Evolutionary conservation across 2,329 filamentous ascomycete species (phyloP).

Genomic region (Aspergillus pseudonomiae): DNA sequence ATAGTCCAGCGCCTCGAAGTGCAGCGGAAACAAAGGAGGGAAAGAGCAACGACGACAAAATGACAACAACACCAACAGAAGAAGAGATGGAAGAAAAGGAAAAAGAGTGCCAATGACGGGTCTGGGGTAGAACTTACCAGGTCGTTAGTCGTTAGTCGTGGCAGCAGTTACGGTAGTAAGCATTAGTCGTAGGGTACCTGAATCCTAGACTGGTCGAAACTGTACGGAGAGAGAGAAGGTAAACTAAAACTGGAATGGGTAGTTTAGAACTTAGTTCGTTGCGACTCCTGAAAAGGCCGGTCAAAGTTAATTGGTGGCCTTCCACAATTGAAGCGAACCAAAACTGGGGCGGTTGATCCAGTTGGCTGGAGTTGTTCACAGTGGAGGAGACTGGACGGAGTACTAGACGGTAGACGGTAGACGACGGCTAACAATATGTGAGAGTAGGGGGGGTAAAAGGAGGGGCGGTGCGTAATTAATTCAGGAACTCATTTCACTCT

Average conservation of each 20-base stretch:
- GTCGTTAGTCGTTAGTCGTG: slow-evolving; percentile 5
- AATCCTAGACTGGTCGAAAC: slow-evolving; percentile 8
- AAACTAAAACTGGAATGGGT: slow-evolving; percentile 4
- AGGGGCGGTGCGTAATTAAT: slow-evolving; percentile 9
- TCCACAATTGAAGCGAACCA: slow-evolving; percentile 20
- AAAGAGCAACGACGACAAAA: slow-evolving; percentile 5
- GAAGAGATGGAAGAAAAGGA: slow-evolving; percentile 7
- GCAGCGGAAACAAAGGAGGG: slow-evolving; percentile 5
- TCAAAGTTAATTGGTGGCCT: slow-evolving; percentile 23
- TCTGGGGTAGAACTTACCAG: slow-evolving; percentile 14
- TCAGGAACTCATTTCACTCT: slow-evolving; percentile 3
- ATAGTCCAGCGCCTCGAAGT: not conserved
- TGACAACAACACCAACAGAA: slow-evolving; percentile 1
- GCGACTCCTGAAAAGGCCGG: not conserved
- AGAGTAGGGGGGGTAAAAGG: slow-evolving; percentile 6
- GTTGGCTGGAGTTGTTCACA: slow-evolving; percentile 5
- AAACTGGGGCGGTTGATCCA: slow-evolving; percentile 15
- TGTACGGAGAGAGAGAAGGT: not conserved
- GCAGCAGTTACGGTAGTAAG: not conserved
- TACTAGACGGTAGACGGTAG: not conserved
- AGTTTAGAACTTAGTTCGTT: not conserved
- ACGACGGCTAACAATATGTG: not conserved
- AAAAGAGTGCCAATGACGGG: slow-evolving; percentile 17
- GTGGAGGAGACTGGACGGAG: slow-evolving; percentile 6
- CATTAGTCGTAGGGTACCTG: slow-evolving; percentile 4